Conservation (phyloP, 495 filamentous ascomycete genomes). For the Xylaria venustula region DNA sequence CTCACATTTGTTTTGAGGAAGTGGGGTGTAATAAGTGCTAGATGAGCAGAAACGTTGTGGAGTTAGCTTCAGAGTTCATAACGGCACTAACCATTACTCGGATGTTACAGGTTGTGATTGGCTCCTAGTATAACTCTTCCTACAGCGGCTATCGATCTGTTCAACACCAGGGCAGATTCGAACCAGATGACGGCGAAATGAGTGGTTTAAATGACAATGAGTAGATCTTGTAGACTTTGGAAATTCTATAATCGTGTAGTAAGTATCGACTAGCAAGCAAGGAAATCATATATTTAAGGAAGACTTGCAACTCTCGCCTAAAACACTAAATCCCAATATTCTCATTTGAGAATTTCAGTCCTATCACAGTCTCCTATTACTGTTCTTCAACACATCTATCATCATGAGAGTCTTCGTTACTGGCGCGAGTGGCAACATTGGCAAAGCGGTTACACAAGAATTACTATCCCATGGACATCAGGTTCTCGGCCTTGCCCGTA, state of each 20-base stretch:
- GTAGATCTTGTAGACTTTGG: background rate
- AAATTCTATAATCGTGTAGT: background rate
- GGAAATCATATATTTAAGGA: background rate
- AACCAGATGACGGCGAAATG: background rate
- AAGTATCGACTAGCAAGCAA: background rate
- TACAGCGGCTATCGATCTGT: background rate
- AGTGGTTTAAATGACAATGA: too few relatives aligned
- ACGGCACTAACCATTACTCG: background rate
- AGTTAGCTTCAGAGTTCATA: too few relatives aligned
- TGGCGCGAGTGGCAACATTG: constrained; percentile 48
- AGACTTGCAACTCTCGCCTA: too few relatives aligned
- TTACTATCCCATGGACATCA: constrained; percentile 39
- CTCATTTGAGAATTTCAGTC: too few relatives aligned
- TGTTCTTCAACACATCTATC: background rate
- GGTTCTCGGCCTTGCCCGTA: constrained; percentile 45
- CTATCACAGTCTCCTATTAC: background rate
- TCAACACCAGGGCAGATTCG: too few relatives aligned
- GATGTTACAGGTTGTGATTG: background rate
- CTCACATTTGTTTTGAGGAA: background rate
- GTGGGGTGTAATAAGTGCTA: too few relatives aligned
- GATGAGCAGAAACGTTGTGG: too few relatives aligned
- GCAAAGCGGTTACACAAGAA: constrained; percentile 40
- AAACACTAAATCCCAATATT: too few relatives aligned
- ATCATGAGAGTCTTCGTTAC: constrained; percentile 49
- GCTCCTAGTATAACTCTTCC: background rate